phyloP scores from a whole-genome alignment of 306 rosid genomes.

The Cicer chorassanicum region DNA sequence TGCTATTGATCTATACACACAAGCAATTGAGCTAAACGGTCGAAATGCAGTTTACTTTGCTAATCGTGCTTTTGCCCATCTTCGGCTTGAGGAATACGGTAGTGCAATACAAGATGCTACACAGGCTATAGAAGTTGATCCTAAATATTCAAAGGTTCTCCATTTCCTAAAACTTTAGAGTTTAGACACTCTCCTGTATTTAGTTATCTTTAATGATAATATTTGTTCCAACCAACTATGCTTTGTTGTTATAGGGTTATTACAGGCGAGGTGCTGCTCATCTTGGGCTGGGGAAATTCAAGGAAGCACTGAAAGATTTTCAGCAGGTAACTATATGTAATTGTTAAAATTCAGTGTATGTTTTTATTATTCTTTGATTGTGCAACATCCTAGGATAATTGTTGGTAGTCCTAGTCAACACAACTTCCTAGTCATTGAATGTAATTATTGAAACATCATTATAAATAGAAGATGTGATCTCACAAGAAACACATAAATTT shows the following conservation, averaged over 20 bases:
- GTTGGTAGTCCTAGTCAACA: too few relatives aligned
- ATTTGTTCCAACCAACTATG: constrained; percentile 46
- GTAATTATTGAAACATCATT: too few relatives aligned
- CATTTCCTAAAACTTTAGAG: constrained; percentile 23
- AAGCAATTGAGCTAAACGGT: constrained; percentile 78
- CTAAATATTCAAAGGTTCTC: constrained; percentile 87
- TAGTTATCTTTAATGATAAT: constrained; percentile 21
- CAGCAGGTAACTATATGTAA: constrained; percentile 69
- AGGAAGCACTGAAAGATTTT: constrained; percentile 96
- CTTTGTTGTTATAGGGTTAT: constrained; percentile 74
- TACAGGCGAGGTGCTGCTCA: constrained; percentile 94
- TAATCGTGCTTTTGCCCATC: constrained; percentile 95
- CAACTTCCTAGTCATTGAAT: too few relatives aligned
- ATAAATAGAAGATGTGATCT: too few relatives aligned
- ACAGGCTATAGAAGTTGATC: constrained; percentile 84
- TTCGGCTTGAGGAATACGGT: constrained; percentile 93
- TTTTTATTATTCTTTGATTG: too few relatives aligned
- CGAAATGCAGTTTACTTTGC: constrained; percentile 92
- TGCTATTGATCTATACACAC: constrained; percentile 84
- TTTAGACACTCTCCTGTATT: constrained; percentile 29
- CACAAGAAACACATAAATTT: too few relatives aligned
- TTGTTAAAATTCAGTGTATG: too few relatives aligned
- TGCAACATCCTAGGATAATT: too few relatives aligned
- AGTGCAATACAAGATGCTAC: constrained; percentile 97
- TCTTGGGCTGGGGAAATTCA: constrained; percentile 92